A percentile compares a stretch with the other conserved stretches of the same genome.
phyloP scores from a whole-genome alignment of 2,329 filamentous ascomycete species.

The Botrytis deweyae region DNA sequence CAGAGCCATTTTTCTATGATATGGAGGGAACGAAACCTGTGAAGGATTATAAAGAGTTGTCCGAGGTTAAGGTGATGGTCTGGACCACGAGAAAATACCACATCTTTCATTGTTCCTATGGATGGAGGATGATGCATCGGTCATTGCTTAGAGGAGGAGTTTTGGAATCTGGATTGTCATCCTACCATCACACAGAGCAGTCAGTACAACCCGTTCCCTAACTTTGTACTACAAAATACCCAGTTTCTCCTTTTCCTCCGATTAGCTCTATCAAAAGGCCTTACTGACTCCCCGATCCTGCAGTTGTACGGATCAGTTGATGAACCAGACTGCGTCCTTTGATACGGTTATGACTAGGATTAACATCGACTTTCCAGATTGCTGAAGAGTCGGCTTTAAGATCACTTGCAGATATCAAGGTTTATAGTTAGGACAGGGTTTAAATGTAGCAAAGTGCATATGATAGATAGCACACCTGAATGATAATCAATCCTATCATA shows the following conservation, averaged over 20 bases:
- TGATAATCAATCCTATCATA: neutral
- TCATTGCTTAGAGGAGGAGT: neutral
- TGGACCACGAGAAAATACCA: slow-evolving; percentile 1
- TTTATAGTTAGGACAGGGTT: neutral
- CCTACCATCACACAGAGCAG: neutral
- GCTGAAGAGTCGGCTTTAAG: neutral
- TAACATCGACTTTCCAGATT: slow-evolving; percentile 2
- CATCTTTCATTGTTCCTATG: neutral
- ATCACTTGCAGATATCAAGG: neutral
- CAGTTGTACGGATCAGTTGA: slow-evolving; percentile 2
- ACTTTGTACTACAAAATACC: neutral
- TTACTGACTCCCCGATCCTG: neutral
- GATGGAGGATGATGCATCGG: neutral
- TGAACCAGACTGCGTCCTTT: slow-evolving; percentile 4
- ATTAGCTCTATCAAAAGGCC: neutral
- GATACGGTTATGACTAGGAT: slow-evolving; percentile 4
- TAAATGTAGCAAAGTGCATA: neutral
- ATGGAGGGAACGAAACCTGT: neutral
- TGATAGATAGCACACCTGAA: neutral
- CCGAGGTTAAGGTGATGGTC: neutral
- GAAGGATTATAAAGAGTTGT: neutral
- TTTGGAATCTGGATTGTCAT: neutral
- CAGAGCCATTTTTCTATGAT: slow-evolving; percentile 7
- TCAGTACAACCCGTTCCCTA: neutral
- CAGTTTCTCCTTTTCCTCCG: neutral